These are phyloP conservation scores for Cryptococcus hybrid DNA, from an alignment of 1,284 basidiomycete genomes.

Conservation along the genomic window DNA sequence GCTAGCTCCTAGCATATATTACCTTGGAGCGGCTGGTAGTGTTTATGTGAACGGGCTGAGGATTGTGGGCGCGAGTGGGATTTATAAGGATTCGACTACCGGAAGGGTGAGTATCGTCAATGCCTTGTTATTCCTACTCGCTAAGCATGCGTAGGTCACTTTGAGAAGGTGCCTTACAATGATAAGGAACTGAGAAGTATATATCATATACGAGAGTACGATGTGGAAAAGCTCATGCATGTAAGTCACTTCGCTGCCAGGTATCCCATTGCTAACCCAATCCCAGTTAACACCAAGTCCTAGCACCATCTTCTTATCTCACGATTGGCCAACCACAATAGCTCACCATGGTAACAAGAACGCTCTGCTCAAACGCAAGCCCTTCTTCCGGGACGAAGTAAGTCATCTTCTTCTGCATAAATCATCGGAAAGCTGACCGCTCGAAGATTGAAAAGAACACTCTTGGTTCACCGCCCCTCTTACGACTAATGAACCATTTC, in stretches of 20 bases:
- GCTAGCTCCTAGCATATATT: conserved; percentile 97
- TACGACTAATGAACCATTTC: conserved; percentile 70
- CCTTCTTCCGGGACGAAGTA: conserved; percentile 73
- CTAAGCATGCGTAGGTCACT: conserved; percentile 52
- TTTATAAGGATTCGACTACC: conserved; percentile 84
- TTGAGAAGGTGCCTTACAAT: conserved; percentile 60
- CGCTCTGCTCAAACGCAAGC: conserved; percentile 72
- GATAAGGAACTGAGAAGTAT: conserved; percentile 70
- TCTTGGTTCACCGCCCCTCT: conserved; percentile 86
- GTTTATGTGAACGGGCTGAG: conserved; percentile 81
- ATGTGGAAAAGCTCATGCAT: conserved; percentile 73
- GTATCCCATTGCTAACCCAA: conserved; percentile 13
- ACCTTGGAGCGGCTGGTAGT: conserved; percentile 87
- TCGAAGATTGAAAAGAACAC: conserved; percentile 59
- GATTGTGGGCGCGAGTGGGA: conserved; percentile 88
- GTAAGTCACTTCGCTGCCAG: conserved; percentile 52
- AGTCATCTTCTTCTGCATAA: conserved; percentile 6
- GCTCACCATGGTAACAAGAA: conserved; percentile 73
- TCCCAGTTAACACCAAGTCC: conserved; percentile 8
- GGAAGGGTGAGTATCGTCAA: conserved; percentile 56
- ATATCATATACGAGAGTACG: conserved; percentile 89
- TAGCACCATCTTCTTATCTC: conserved; percentile 76
- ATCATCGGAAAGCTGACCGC: not conserved
- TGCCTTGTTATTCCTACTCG: too few relatives aligned
- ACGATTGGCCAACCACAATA: conserved; percentile 94